Evolutionary conservation across 352 stramenopile species (phyloP).

Genomic region (Plasmopara muralis): DNA sequence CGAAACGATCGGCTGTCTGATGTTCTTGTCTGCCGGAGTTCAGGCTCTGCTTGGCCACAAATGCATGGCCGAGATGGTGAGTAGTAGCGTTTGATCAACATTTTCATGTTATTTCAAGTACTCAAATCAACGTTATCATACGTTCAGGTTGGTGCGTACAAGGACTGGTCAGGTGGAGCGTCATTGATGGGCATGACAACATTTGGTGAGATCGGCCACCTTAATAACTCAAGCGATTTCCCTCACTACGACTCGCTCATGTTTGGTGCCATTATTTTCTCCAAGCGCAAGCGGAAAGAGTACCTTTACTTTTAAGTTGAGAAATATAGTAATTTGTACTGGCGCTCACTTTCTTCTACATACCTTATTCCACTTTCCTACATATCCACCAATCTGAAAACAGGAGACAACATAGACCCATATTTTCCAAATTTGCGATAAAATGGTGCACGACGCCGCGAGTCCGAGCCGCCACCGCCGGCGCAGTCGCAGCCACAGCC

Average conservation of each 20-base stretch:
- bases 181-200: slow-evolving; percentile 85
- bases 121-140: slow-evolving; percentile 2
- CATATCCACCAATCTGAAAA: slow-evolving; percentile 20
- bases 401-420: slow-evolving; percentile 5
- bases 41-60: slow-evolving; percentile 81
- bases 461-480: slow-evolving; percentile 28
- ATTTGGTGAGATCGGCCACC: slow-evolving; percentile 81
- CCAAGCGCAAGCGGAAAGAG: slow-evolving; percentile 74
- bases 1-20: slow-evolving; percentile 77
- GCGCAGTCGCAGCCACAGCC: slow-evolving; percentile 28
- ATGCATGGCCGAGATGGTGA: slow-evolving; percentile 84
- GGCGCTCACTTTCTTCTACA: background rate
- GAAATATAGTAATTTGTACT: background rate
- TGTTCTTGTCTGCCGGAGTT: slow-evolving; percentile 83
- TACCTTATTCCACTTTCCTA: slow-evolving; percentile 12
- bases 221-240: slow-evolving; percentile 73
- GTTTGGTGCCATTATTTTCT: slow-evolving; percentile 85
- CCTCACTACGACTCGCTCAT: slow-evolving; percentile 87
- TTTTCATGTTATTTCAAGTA: background rate
- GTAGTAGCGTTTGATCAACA: background rate
- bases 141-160: slow-evolving; percentile 73
- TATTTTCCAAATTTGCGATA: slow-evolving; percentile 4
- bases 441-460: slow-evolving; percentile 22
- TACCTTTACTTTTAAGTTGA: slow-evolving; percentile 49
- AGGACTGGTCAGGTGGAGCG: slow-evolving; percentile 71